Percentiles rank a stretch among this genome's conserved stretches.
Conservation (phyloP, 441 rosid genomes). For the Mallotus repandus region DNA sequence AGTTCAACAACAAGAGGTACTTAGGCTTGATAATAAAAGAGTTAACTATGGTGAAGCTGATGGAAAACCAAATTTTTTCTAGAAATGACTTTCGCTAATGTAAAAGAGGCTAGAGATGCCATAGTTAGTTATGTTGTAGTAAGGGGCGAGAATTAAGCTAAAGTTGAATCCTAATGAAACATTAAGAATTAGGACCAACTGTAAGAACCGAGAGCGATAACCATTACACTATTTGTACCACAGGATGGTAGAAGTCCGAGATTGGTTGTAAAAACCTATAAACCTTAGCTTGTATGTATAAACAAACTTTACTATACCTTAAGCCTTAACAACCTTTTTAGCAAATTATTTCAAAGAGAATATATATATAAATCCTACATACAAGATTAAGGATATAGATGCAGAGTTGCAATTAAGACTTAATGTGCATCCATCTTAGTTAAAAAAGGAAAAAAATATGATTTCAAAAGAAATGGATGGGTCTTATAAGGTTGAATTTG, state of each 20-base stretch:
- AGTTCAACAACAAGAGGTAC: no score
- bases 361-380: neutral
- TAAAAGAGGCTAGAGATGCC: neutral
- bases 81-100: neutral
- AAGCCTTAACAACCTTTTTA: neutral
- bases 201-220: neutral
- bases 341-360: neutral
- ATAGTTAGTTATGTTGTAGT: neutral
- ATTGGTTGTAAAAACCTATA: neutral
- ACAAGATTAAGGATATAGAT: neutral
- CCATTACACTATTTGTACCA: neutral
- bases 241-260: neutral
- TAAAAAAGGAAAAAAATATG: neutral
- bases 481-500: neutral
- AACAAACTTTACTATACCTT: neutral
- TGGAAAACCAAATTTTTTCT: no score
- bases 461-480: neutral
- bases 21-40: no score
- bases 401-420: neutral
- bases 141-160: neutral
- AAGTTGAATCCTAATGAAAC: neutral
- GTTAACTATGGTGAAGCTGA: no score
- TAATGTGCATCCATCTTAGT: neutral
- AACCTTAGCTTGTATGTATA: neutral
- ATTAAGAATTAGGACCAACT: neutral